These are phyloP conservation scores for Annulohypoxylon maeteangense DNA, from an alignment of 495 filamentous ascomycete genomes.

Conservation along the genomic window DNA sequence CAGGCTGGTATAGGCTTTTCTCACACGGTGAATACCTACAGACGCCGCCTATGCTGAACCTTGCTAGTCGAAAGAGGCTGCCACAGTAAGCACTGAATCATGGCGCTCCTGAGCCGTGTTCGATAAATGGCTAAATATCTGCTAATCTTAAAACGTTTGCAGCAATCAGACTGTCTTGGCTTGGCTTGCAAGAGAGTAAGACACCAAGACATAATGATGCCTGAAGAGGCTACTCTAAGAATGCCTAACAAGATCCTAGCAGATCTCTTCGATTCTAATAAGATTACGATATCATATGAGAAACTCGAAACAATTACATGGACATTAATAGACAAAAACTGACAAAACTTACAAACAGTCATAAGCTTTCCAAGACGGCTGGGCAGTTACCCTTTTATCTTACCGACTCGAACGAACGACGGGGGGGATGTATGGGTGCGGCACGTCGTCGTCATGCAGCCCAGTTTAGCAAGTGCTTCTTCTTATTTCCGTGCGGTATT, in stretches of 20 bases:
- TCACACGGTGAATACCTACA: not conserved
- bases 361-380: conserved; percentile 1
- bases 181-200: conserved; percentile 10
- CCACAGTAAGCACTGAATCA: conserved; percentile 8
- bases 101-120: not conserved
- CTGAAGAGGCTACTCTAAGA: not conserved
- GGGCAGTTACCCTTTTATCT: conserved; percentile 33
- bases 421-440: not conserved
- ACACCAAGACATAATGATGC: conserved; percentile 1
- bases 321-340: not conserved
- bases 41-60: not conserved
- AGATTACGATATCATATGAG: not conserved
- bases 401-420: conserved; percentile 13
- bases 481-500: conserved; percentile 17
- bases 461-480: conserved; percentile 10
- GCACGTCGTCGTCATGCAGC: conserved; percentile 23
- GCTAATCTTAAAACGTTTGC: conserved; percentile 8
- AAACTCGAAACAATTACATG: not conserved
- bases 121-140: not conserved
- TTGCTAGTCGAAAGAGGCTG: not conserved
- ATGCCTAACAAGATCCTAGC: not conserved
- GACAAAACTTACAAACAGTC: not conserved
- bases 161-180: conserved; percentile 1
- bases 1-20: not conserved
- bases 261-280: not conserved